Evolutionary conservation across 768 basidiomycete genomes (phyloP), one percentile per base, ranked within the genome.

Genomic region (Tubosaeta brunneosetosa): DNA sequence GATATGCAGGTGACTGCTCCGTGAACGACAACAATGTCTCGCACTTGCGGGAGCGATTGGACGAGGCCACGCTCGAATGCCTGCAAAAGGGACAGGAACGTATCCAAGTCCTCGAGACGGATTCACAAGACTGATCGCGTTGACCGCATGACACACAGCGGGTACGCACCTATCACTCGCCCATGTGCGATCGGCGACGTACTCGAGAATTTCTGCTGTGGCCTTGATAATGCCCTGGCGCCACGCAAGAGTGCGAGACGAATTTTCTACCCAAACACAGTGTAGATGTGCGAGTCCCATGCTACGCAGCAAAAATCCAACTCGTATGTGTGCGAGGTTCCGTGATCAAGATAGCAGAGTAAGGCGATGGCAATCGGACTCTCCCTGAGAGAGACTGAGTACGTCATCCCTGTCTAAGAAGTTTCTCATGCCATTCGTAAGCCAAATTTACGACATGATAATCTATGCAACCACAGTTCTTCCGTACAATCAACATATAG

Each of bases 221-320:
- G 53, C 60, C 43, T 56, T 58, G 49, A 67, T 67, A 14, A 53
- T 43, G 31, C 65, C 65, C 25, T 61, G 62, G 29, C 41, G 52
- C 51, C n/a, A n/a, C n/a, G n/a, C n/a, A n/a, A n/a, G n/a, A n/a
- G n/a, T n/a, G n/a, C n/a, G n/a, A n/a, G n/a, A n/a, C n/a, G n/a
- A n/a, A n/a, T n/a, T n/a, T n/a, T n/a, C n/a, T n/a, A n/a, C n/a
- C n/a, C 22, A 25, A 67, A 44, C 4, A 53, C 43, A 12, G 61
- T 65, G 44, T 64, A 27, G 43, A 67, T 62, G 19, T 69, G 67
- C 40, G 63, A 49, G 31, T 69, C 67, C 67, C 65, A 67, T 8
- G 62, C 65, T 7, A 67, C 50, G 17, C 66, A 66, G 29, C 49
- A 34, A 3, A 68, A 12, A 45, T 67, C 67, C 44, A 59, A 45